These are phyloP conservation scores for Lyophyllum semitale DNA, from an alignment of 768 basidiomycete species.

Conservation along the genomic window DNA sequence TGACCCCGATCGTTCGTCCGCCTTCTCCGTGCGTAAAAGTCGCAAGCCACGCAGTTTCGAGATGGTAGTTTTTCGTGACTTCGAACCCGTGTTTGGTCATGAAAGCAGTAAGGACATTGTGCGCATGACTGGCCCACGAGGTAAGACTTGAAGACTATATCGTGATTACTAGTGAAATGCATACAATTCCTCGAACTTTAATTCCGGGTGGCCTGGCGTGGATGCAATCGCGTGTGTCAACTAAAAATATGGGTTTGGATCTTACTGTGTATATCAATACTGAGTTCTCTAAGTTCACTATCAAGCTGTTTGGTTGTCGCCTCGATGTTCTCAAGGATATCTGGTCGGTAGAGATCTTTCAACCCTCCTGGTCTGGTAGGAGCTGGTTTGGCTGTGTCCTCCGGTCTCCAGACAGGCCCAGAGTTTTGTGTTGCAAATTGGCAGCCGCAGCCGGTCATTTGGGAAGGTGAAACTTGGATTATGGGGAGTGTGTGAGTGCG, in stretches of 20 bases:
- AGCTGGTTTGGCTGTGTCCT: conserved; percentile 29
- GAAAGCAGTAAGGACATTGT: conserved; percentile 68
- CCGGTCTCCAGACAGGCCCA: conserved; percentile 44
- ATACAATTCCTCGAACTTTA: conserved; percentile 68
- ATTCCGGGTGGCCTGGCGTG: conserved; percentile 64
- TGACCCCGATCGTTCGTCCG: conserved; percentile 73
- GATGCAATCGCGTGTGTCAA: neutral
- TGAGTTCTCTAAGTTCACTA: conserved; percentile 56
- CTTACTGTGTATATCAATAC: conserved; percentile 75
- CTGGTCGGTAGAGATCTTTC: too few relatives aligned
- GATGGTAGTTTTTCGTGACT: too few relatives aligned
- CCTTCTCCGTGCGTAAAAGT: conserved; percentile 64
- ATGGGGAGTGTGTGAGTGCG: too few relatives aligned
- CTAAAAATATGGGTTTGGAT: neutral
- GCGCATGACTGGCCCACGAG: conserved; percentile 56
- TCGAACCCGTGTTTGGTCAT: too few relatives aligned
- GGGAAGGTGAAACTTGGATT: neutral
- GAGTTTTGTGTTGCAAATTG: conserved; percentile 5
- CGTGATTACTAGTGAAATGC: conserved; percentile 11
- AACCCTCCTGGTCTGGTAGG: conserved; percentile 31
- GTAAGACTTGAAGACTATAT: neutral
- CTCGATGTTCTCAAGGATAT: conserved; percentile 62
- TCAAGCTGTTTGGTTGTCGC: conserved; percentile 52
- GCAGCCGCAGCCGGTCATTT: conserved; percentile 13
- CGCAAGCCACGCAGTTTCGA: conserved; percentile 80